These are phyloP conservation scores for Actinomortierella ambigua DNA, from an alignment of 371 early-diverging fungal species.

Conservation along the genomic window DNA sequence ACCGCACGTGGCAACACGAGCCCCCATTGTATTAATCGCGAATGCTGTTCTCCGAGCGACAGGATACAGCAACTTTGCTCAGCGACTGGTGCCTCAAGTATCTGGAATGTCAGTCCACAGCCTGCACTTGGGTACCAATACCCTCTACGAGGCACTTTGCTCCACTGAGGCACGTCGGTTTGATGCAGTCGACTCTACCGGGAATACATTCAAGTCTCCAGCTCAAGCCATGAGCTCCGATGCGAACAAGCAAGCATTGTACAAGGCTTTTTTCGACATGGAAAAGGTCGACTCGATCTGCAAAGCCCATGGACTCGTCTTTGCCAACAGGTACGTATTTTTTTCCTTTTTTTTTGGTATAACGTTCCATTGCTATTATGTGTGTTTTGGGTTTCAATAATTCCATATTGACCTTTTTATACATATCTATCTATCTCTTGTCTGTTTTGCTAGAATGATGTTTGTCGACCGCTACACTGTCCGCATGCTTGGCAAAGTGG, in stretches of 20 bases:
- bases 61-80: not conserved
- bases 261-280: not conserved
- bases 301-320: not conserved
- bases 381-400: too few relatives aligned
- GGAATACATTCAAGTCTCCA: not conserved
- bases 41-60: not conserved
- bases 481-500: too few relatives aligned
- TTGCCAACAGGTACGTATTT: conserved; percentile 1
- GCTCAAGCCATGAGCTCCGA: not conserved
- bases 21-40: not conserved
- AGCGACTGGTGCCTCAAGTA: not conserved
- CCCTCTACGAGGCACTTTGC: not conserved
- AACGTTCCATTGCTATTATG: too few relatives aligned
- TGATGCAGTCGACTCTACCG: not conserved
- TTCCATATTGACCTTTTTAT: too few relatives aligned
- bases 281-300: not conserved
- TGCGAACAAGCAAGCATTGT: not conserved
- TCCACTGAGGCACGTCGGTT: not conserved
- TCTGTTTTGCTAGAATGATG: too few relatives aligned
- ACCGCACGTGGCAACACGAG: not conserved
- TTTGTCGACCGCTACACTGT: too few relatives aligned
- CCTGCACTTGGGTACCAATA: not conserved
- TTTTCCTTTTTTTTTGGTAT: too few relatives aligned
- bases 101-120: not conserved
- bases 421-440: too few relatives aligned